Evolutionary conservation across 345 rosid genomes (phyloP), one percentile per base, ranked within the genome.

Genomic region (Chamaenerion angustifolium): DNA sequence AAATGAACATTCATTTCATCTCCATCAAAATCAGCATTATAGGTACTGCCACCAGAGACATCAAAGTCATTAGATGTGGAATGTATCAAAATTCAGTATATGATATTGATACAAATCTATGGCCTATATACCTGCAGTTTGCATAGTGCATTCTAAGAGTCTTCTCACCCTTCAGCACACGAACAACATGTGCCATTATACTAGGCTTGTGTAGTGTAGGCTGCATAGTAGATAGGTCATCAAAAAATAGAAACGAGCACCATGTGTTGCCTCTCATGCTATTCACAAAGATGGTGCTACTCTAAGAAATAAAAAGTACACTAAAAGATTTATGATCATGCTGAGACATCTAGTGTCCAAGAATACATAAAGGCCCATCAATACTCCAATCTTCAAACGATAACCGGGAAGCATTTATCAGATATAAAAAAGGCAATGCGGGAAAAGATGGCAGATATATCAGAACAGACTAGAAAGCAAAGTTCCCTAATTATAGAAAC

Each of bases 1-100:
- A 92, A 92, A 76, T 92, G 98, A 60, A 92, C 98, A 75, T 92
- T 92, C 92, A 92, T 92, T 75, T 92, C 98, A 77, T 92, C 98
- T 52, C 98, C 98, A 63, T 92, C 98, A 80, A 92, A 92, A 69
- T 92, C 98, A 58, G 98, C 98, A 71, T 92, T 92, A 72, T 92
- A 92, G 21, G 98, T 92, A 62, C 98, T 92, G 83, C 53, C 37
- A 40, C 66, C 52, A 66, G 57, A 35, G 64, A 43, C 3, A 48
- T 56, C 46, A 13, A 37, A 47, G 42, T 56, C 55, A 61, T 5
- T 57, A 45, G 19, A 21, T 35, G 16, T 19, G 31, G n/a, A 31
- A 42, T 11, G 21, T 55, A 16, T 23, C 42, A 52, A 60, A 15
- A 31, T 31, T 10, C 44, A 58, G 14, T 12, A 44, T 11, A 31